Evolutionary conservation across 257 asterid species (phyloP).

Genomic region (Craterostigma plantagineum): DNA sequence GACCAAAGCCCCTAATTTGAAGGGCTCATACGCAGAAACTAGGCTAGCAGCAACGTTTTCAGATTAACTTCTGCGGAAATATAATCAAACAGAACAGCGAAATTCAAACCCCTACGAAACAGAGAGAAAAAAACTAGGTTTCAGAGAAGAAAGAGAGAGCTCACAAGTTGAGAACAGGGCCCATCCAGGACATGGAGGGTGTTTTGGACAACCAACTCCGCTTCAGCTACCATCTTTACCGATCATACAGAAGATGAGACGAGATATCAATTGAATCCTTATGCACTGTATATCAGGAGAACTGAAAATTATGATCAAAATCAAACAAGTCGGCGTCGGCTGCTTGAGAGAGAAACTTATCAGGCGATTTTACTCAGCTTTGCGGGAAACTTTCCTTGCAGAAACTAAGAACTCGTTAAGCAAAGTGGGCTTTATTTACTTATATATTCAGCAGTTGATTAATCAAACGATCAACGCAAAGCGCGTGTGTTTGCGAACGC

Average conservation of each 20-base stretch:
- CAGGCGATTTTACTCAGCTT: no score
- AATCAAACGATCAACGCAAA: no score
- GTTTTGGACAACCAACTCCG: conserved; percentile 32
- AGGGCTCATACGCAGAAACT: not conserved
- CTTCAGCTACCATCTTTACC: conserved; percentile 47
- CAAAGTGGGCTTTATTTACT: no score
- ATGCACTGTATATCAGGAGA: no score
- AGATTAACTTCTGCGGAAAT: not conserved
- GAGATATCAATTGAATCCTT: not conserved
- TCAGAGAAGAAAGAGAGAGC: conserved; percentile 6
- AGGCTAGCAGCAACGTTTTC: not conserved
- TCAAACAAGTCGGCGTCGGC: no score
- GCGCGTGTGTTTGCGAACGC: no score
- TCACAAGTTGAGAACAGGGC: conserved; percentile 32
- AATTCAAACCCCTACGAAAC: no score
- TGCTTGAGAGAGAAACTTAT: no score
- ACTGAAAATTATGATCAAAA: no score
- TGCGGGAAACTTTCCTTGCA: no score
- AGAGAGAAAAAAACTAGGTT: not conserved
- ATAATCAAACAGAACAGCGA: not conserved
- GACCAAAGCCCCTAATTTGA: not conserved
- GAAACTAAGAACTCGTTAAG: no score
- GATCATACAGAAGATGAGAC: conserved; percentile 10
- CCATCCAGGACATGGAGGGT: conserved; percentile 43
- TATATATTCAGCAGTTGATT: no score